These are phyloP conservation scores for Aspergillus sp. DNA, from an alignment of 2,329 filamentous ascomycete species.

Conservation along the genomic window DNA sequence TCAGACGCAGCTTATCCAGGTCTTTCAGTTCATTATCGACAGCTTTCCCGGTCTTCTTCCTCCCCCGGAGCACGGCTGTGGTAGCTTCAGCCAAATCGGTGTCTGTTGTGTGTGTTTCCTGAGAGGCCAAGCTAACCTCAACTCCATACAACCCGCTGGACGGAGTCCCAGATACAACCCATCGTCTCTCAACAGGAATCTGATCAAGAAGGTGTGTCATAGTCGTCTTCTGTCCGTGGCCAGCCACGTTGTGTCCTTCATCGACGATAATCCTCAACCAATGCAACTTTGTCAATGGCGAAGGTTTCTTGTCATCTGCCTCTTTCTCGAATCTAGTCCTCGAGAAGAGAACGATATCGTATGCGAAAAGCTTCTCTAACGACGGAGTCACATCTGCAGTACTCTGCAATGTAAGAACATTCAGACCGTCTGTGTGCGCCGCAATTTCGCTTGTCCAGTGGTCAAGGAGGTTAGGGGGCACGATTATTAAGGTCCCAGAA, in stretches of 20 bases:
- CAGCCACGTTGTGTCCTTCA: slow-evolving; percentile 83
- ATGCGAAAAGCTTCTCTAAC: slow-evolving; percentile 58
- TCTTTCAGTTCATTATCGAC: slow-evolving; percentile 60
- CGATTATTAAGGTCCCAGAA: slow-evolving; percentile 71
- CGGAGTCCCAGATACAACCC: slow-evolving; percentile 90
- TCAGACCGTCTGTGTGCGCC: slow-evolving; percentile 71
- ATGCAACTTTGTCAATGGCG: slow-evolving; percentile 68
- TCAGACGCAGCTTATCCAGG: slow-evolving; percentile 64
- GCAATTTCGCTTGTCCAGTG: slow-evolving; percentile 82
- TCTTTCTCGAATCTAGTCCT: slow-evolving; percentile 71
- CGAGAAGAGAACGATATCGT: slow-evolving; percentile 78
- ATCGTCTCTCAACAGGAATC: slow-evolving; percentile 67
- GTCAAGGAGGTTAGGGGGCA: slow-evolving; percentile 76
- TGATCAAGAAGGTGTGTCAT: slow-evolving; percentile 56
- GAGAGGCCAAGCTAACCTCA: slow-evolving; percentile 57
- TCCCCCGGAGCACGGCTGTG: slow-evolving; percentile 30
- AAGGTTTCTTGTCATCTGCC: slow-evolving; percentile 55
- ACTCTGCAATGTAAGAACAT: slow-evolving; percentile 63
- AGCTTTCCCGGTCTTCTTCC: slow-evolving; percentile 42
- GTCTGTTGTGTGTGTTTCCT: slow-evolving; percentile 39
- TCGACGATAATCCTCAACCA: slow-evolving; percentile 91
- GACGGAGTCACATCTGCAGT: slow-evolving; percentile 56
- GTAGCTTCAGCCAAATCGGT: slow-evolving; percentile 33
- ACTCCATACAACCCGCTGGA: slow-evolving; percentile 79
- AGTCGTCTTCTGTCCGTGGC: slow-evolving; percentile 60